Evolutionary conservation across 768 basidiomycete species (phyloP).

Genomic region (Chiua virens): DNA sequence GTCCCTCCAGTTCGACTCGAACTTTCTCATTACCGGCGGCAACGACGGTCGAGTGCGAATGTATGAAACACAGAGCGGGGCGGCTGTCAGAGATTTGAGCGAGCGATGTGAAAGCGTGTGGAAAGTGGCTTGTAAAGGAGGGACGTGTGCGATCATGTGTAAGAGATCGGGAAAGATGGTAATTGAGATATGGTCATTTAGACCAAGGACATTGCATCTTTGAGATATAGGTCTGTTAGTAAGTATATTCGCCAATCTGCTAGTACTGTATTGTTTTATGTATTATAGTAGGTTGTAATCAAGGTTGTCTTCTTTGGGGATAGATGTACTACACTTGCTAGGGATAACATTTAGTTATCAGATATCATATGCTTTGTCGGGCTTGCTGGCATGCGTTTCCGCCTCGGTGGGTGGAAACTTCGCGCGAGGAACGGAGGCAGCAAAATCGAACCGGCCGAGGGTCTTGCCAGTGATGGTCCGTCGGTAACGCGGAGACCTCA

Average conservation of each 20-base stretch:
- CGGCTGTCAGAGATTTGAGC: conserved; percentile 71
- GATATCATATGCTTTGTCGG: too few species aligned
- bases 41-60: conserved; percentile 83
- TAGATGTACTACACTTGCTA: too few species aligned
- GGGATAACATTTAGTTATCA: too few species aligned
- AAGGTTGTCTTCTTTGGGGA: too few species aligned
- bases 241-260: background rate
- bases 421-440: too few species aligned
- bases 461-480: too few species aligned
- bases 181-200: conserved; percentile 84
- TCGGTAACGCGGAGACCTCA: too few species aligned
- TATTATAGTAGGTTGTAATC: background rate
- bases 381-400: too few species aligned
- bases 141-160: conserved; percentile 79
- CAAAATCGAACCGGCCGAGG: too few species aligned
- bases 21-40: conserved; percentile 81
- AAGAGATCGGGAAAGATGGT: conserved; percentile 79
- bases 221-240: conserved; percentile 10
- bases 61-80: conserved; percentile 65
- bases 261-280: conserved; percentile 12
- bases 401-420: too few species aligned
- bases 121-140: conserved; percentile 76
- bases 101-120: conserved; percentile 82
- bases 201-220: conserved; percentile 34
- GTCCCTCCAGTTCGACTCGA: conserved; percentile 80